Evolutionary conservation across 2,329 filamentous ascomycete species (phyloP).

Genomic region (Talaromyces piceae): DNA sequence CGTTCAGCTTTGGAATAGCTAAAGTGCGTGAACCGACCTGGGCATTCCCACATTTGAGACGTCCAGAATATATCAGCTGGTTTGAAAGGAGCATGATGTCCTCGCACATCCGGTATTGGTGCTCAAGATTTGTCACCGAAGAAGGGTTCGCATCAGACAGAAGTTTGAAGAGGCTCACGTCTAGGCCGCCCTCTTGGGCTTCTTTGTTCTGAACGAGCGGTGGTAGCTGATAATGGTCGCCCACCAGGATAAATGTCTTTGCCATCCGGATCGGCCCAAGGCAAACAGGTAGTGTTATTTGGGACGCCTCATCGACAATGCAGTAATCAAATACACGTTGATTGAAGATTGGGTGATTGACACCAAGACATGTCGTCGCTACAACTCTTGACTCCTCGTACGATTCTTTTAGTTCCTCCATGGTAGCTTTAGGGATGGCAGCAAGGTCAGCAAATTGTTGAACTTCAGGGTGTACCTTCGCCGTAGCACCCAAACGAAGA

Average conservation of each 20-base stretch:
- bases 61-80: slow-evolving; percentile 83
- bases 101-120: slow-evolving; percentile 97
- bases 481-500: slow-evolving; percentile 73
- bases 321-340: slow-evolving; percentile 94
- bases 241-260: slow-evolving; percentile 85
- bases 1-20: slow-evolving; percentile 57
- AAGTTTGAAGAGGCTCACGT: slow-evolving; percentile 88
- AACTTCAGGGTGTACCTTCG: slow-evolving; percentile 84
- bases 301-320: slow-evolving; percentile 95
- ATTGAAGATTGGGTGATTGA: slow-evolving; percentile 81
- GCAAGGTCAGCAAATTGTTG: slow-evolving; percentile 77
- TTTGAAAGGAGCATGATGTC: slow-evolving; percentile 95
- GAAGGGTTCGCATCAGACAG: slow-evolving; percentile 81
- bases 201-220: slow-evolving; percentile 90
- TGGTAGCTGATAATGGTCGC: slow-evolving; percentile 92
- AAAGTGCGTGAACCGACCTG: slow-evolving; percentile 64
- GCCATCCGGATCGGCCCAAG: slow-evolving; percentile 91
- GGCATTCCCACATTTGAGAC: slow-evolving; percentile 79
- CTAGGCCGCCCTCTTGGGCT: slow-evolving; percentile 75
- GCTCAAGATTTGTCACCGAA: slow-evolving; percentile 83
- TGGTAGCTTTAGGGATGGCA: slow-evolving; percentile 62
- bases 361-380: slow-evolving; percentile 87
- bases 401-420: slow-evolving; percentile 74
- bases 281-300: slow-evolving; percentile 93
- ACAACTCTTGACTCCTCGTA: slow-evolving; percentile 86